Base-by-base conservation (phyloP, 345 rosid species). In the Tarenaya hassleriana region DNA sequence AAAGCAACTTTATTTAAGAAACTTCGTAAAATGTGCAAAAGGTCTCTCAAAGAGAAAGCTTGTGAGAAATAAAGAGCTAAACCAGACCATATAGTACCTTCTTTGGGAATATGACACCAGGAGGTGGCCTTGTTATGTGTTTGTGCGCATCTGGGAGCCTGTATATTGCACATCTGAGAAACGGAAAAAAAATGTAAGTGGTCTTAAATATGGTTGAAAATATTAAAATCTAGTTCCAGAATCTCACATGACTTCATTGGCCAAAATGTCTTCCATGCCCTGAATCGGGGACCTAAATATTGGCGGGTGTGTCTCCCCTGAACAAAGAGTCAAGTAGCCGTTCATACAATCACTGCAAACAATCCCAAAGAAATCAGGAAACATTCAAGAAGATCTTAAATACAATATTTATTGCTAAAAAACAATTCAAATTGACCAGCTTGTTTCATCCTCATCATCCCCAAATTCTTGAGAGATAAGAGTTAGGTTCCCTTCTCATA, bases 271-370 rank as follows among this genome's bases (percentile, higher is more conserved):
- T 69, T 85, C 98, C 95, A 92, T 76, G 56, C 78, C 82, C 32
- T 31, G 60, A 49, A 92, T 69, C 4, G 95, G 95, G 53, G 98
- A 88, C 73, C 94, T 81, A 50, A 92, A 79, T 77, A 88, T 41
- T 32, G 95, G 94, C 19, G 97, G 98, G 50, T 77, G 88, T 41
- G 87, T 66, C 60, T 92, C 97, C 58, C 94, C 97, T 58, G 72
- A 71, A 52, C 98, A 92, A 19, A 85, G 97, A 37, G 80, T 78
- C 68, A 92, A 73, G 69, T 78, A 92, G 55, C 98, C 98, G 17
- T 94, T 88, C 97, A 94, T 86, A 56, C 95, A 95, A 75, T 76
- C 99, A 69, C 98, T 92, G 94, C 86, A 84, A 7, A 66, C n/a
- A 83, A 50, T 48, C 70, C 58, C 54, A 74, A 71, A 51, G 55